Evolutionary conservation across 495 filamentous ascomycete genomes (phyloP).

Genomic region (Pyrenopolyporus hunteri): DNA sequence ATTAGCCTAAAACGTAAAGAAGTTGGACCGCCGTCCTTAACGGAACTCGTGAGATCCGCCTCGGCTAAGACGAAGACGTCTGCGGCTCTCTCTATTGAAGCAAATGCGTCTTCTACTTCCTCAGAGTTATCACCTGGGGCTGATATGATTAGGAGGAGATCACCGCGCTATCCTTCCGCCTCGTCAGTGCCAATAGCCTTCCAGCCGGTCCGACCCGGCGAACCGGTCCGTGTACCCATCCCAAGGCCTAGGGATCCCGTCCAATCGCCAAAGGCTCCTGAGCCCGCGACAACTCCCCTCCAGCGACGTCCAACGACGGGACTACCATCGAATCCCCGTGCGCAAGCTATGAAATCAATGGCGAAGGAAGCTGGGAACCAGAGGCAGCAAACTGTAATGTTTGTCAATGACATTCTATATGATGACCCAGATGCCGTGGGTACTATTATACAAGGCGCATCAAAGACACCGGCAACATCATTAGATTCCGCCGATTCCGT

Average conservation of each 20-base stretch:
- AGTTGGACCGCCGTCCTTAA: slow-evolving; percentile 30
- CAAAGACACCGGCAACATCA: slow-evolving; percentile 36
- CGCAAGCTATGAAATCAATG: slow-evolving; percentile 47
- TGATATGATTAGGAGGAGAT: slow-evolving; percentile 50
- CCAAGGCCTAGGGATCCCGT: slow-evolving; percentile 32
- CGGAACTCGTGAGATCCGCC: slow-evolving; percentile 29
- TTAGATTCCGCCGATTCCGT: slow-evolving; percentile 45
- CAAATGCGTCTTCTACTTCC: slow-evolving; percentile 44
- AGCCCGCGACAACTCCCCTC: slow-evolving; percentile 48
- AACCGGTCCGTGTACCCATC: slow-evolving; percentile 42
- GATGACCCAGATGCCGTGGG: slow-evolving; percentile 53
- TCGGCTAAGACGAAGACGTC: slow-evolving; percentile 35
- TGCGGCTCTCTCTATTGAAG: slow-evolving; percentile 38
- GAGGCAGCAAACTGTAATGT: slow-evolving; percentile 56
- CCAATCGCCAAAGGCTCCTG: slow-evolving; percentile 34
- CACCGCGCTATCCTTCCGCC: slow-evolving; percentile 42
- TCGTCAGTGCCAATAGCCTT: slow-evolving; percentile 31
- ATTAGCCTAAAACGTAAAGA: slow-evolving; percentile 53
- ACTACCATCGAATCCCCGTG: slow-evolving; percentile 56
- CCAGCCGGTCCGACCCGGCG: slow-evolving; percentile 35
- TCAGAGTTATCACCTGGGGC: slow-evolving; percentile 54
- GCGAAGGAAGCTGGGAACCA: slow-evolving; percentile 38
- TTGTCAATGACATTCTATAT: slow-evolving; percentile 59
- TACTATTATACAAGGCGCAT: slow-evolving; percentile 50
- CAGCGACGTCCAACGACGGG: slow-evolving; percentile 56